Conservation (phyloP, 345 rosid species). For the Salix koriyanagi region DNA sequence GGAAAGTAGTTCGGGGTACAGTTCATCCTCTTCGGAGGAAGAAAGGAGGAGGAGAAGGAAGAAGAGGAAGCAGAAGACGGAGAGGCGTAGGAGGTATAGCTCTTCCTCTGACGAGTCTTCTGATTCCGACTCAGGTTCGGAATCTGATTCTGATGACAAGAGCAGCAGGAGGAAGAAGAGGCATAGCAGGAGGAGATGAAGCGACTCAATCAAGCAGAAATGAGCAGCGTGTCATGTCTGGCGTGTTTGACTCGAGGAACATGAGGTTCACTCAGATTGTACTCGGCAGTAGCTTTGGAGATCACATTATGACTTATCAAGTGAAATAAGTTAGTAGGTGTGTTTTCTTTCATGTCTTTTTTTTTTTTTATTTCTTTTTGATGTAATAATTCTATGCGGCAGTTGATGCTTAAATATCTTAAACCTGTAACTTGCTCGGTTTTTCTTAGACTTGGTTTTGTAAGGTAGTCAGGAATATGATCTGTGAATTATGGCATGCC, state of each 20-base stretch:
- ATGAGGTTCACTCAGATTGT: neutral
- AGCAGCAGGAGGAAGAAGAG: slow-evolving; percentile 60
- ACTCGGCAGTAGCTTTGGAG: slow-evolving; percentile 1
- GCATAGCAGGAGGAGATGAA: slow-evolving; percentile 48
- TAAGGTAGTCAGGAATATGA: neutral
- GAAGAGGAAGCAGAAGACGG: slow-evolving; percentile 71
- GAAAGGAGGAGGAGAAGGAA: slow-evolving; percentile 57
- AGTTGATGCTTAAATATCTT: neutral
- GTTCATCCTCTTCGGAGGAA: slow-evolving; percentile 77
- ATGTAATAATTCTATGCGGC: slow-evolving; percentile 3
- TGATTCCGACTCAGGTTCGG: slow-evolving; percentile 61
- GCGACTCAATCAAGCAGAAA: neutral
- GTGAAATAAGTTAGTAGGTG: slow-evolving; percentile 9
- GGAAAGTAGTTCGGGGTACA: slow-evolving; percentile 57
- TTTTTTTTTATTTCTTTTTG: slow-evolving; percentile 1
- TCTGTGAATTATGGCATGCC: neutral
- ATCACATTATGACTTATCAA: neutral
- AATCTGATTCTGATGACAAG: slow-evolving; percentile 66
- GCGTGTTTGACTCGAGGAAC: neutral
- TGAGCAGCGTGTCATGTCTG: neutral
- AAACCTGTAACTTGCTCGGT: neutral
- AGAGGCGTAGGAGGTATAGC: slow-evolving; percentile 53
- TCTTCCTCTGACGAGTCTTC: slow-evolving; percentile 80
- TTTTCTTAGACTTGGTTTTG: neutral
- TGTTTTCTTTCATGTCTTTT: neutral